Evolutionary conservation across 139 green algal genomes (phyloP).

Genomic region (Chlamydomonas schloesseri): DNA sequence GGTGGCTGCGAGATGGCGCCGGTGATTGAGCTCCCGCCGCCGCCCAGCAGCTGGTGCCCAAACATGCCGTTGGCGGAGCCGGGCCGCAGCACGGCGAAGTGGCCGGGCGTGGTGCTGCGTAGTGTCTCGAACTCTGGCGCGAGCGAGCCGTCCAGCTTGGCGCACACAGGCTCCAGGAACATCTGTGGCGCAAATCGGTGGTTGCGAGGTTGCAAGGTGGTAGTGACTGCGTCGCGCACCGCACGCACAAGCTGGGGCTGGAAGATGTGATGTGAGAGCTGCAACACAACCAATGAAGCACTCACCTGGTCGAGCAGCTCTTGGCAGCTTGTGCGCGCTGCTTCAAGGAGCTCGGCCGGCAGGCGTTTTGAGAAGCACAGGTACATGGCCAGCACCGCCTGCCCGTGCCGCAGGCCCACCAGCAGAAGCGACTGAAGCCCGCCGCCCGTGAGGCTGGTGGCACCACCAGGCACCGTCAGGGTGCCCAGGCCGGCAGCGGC

Average conservation of each 20-base stretch:
- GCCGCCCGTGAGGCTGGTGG: too few relatives aligned
- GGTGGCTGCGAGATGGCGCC: too few relatives aligned
- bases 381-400: conserved; percentile 6
- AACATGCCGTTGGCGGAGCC: neutral
- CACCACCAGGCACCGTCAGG: neutral
- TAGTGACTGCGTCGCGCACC: too few relatives aligned
- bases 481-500: neutral
- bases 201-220: too few relatives aligned
- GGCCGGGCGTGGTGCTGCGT: conserved; percentile 2
- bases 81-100: conserved; percentile 27
- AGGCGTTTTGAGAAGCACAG: conserved; percentile 13
- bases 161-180: neutral
- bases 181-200: neutral
- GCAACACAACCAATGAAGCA: too few relatives aligned
- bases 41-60: neutral
- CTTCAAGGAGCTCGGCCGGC: conserved; percentile 16
- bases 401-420: neutral
- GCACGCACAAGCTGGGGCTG: too few relatives aligned
- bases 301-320: conserved; percentile 15
- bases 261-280: too few relatives aligned
- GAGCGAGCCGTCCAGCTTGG: conserved; percentile 8
- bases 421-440: conserved; percentile 32
- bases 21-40: neutral
- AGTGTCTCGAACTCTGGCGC: conserved; percentile 21
- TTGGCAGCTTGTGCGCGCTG: conserved; percentile 10